Base-by-base conservation (phyloP, 208 protist species). In the Acanthamoeba rhysodes region DNA sequence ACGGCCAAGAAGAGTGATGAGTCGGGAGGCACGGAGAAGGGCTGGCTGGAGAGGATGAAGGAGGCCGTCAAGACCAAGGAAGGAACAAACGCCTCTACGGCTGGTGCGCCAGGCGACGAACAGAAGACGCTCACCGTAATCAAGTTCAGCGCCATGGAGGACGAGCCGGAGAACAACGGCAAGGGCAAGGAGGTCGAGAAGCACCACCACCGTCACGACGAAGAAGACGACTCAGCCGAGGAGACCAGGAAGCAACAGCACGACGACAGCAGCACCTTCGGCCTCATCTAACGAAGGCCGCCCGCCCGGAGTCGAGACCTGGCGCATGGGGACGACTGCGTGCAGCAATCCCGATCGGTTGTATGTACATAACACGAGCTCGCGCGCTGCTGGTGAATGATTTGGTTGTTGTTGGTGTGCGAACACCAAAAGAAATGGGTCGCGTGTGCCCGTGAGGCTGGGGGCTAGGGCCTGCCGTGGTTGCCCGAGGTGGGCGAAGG, bases 1-100 rank as follows among this genome's bases (percentile, higher is more conserved):
- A 66, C 45, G 50, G 22, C 41, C 27, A 88, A 64, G 27, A 64
- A 57, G 29, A n/a, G 18, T 24, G 80, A 41, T 29, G 80, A 29
- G 7, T 16, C 41, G 18, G 6, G 18, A 8, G 45, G n/a, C 80
- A n/a, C 10, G 16, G 50, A 41, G 50, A 88, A 88, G 80, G 80
- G 78, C 6, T 87, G 78, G 78, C 78, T 87, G 78, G 78, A 87
- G 24, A 53, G 48, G 50, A 87, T 87, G 78, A 87, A 88, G 80
- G 50, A 66, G 34, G 80, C 45, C 24, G 45, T 88, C n/a, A 57
- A 64, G 29, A 64, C 32, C n/a, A 88, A 66, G 74, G 74, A 82
- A 45, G n/a, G 12, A 10, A 29, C 41, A 20, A 8, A 14, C 41
- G 24, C 74, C 8, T 14, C 74, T 7, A 45, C 37, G 10, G 5